Evolutionary conservation across 2,329 filamentous ascomycete species (phyloP).

Genomic region (Colletotrichum nymphaeae): DNA sequence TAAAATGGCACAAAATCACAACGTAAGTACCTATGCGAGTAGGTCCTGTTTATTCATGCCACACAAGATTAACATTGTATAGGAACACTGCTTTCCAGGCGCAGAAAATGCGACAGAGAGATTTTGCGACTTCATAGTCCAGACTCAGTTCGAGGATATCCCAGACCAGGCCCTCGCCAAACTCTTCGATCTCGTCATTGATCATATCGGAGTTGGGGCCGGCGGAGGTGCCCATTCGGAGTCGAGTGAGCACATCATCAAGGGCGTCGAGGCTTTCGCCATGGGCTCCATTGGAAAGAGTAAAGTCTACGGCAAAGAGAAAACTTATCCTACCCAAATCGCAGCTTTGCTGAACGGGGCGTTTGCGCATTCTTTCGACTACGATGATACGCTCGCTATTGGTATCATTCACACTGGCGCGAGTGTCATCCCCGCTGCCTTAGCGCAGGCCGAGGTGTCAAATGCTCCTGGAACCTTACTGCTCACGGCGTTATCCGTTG

Average conservation of each 20-base stretch:
- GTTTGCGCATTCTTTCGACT: conserved; percentile 55
- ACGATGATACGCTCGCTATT: conserved; percentile 56
- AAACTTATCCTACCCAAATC: conserved; percentile 48
- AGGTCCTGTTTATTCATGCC: background rate
- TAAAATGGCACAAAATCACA: background rate
- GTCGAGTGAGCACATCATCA: conserved; percentile 42
- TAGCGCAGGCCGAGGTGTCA: conserved; percentile 38
- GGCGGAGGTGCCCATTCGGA: conserved; percentile 39
- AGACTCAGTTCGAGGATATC: background rate
- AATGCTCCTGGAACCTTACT: background rate
- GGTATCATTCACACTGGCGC: conserved; percentile 55
- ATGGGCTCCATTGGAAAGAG: conserved; percentile 39
- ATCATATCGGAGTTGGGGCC: conserved; percentile 40
- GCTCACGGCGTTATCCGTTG: conserved; percentile 38
- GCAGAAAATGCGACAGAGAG: background rate
- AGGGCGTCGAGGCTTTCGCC: conserved; percentile 47
- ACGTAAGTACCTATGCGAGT: background rate
- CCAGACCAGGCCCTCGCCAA: conserved; percentile 24
- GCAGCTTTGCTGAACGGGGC: conserved; percentile 54
- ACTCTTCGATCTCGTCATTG: conserved; percentile 40
- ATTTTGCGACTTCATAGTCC: conserved; percentile 7
- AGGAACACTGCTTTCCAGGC: background rate
- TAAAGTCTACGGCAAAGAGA: conserved; percentile 48
- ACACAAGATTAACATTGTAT: background rate
- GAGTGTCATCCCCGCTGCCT: conserved; percentile 50